Base-by-base conservation (phyloP, 1,139 yeast genomes). In the Hyphopichia burtonii region DNA sequence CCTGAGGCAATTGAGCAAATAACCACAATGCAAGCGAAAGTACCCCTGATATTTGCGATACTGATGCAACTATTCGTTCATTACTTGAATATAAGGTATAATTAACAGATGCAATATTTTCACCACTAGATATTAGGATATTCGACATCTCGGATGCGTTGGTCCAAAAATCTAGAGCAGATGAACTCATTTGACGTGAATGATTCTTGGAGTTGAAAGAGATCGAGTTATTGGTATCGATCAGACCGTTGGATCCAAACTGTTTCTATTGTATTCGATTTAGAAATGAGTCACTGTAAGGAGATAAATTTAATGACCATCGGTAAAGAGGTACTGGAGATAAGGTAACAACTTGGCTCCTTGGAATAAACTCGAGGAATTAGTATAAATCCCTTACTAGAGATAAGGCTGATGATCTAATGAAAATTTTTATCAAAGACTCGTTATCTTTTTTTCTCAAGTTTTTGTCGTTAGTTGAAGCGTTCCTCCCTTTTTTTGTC, bases 1-100 rank as follows among this genome's bases (percentile, higher is more conserved):
- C 81, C 59, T 90, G 98, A 0, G 96, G 96, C 15, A 88, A 63
- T 59, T 87, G 91, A 1, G 96, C 95, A 51, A 89, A 81, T 33
- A 89, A 68, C 86, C 96, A 89, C 31, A 84, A 54, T 12, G 59
- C 53, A 25, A 66, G 49, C 16, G 71, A 65, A 5, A 63, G 44
- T 17, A 61, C 52, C 1, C 70, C 69, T 16, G 57, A 44, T 3
- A 49, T 37, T 38, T 50, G 50, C 11, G 61, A 56, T 15, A 55
- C 40, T 4, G 44, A 48, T 9, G 41, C 42, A 9, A 48, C 25
- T 20, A 41, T 14, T 19, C 34, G 20, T 19, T 47, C 51, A 11
- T 36, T 23, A 7, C 27, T 40, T 4, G 43, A 27, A 30, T 39
- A 42, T 12, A 33, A 20, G 3, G 43, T 39, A 11, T 41, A 30